Conservation (phyloP, 305 asterid species). For the Fraxinus nigra region DNA sequence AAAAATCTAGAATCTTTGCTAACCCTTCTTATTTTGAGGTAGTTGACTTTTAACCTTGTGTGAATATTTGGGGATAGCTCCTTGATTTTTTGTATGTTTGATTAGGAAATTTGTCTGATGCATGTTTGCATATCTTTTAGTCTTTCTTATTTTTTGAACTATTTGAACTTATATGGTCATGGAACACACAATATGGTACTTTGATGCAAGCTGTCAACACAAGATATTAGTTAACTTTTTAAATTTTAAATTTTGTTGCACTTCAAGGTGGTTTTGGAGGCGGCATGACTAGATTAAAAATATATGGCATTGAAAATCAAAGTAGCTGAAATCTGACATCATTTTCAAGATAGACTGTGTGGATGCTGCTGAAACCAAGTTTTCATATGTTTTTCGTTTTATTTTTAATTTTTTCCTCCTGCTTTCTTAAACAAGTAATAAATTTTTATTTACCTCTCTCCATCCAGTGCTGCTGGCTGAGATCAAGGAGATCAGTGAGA, state of each 20-base stretch:
- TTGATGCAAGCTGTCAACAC: background rate
- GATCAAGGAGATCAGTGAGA: constrained; percentile 70
- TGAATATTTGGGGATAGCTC: background rate
- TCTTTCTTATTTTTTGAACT: constrained; percentile 11
- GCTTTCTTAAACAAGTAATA: background rate
- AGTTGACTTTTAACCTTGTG: background rate
- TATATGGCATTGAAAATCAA: constrained; percentile 9
- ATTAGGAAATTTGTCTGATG: background rate
- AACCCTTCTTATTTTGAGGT: background rate
- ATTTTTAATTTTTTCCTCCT: background rate
- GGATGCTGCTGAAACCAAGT: background rate
- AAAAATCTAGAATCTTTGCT: background rate
- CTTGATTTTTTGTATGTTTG: constrained; percentile 9
- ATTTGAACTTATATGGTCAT: background rate
- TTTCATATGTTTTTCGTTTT: background rate
- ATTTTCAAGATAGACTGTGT: constrained; percentile 5
- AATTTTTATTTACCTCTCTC: constrained; percentile 25
- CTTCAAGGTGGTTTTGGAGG: constrained; percentile 8
- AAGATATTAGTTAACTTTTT: constrained; percentile 3
- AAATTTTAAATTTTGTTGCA: constrained; percentile 9
- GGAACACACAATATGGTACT: background rate
- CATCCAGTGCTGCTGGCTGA: constrained; percentile 72
- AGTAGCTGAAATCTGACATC: constrained; percentile 12
- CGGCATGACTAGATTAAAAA: constrained; percentile 5
- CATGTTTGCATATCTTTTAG: background rate